Percentiles rank a stretch among this genome's conserved stretches.
Evolutionary conservation across 179 eudicot species (phyloP).

Genomic region (Drosera spatulata): DNA sequence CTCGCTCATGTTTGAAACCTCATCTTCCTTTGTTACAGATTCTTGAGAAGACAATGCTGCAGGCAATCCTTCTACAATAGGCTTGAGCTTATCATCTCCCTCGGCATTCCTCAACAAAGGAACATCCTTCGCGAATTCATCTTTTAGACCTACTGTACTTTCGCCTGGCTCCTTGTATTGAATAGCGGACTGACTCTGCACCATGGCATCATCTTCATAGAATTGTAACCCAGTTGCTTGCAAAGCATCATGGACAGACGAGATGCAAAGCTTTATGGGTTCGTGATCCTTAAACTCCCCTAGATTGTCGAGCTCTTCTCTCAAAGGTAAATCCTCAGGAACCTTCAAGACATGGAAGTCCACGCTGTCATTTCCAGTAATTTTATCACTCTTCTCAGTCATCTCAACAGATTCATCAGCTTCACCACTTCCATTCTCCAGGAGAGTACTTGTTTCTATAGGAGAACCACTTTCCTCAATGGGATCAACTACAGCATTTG

Average conservation of each 20-base stretch:
- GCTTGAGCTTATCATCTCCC: conserved; percentile 6
- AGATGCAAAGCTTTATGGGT: conserved; percentile 1
- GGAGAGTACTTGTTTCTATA: conserved; percentile 3
- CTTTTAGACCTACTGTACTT: conserved; percentile 6
- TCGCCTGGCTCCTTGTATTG: conserved; percentile 7
- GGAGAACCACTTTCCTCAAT: conserved; percentile 6
- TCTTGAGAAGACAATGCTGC: conserved; percentile 6
- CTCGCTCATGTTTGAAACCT: conserved; percentile 1
- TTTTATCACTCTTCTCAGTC: conserved; percentile 9
- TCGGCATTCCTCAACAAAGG: conserved; percentile 6
- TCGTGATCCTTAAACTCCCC: conserved; percentile 16
- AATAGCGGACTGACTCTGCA: conserved; percentile 3
- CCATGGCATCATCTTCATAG: conserved; percentile 2
- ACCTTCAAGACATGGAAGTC: conserved; percentile 7
- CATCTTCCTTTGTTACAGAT: conserved; percentile 9
- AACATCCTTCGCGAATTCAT: conserved; percentile 1
- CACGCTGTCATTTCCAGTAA: background rate
- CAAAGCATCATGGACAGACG: conserved; percentile 11
- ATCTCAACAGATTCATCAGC: conserved; percentile 5
- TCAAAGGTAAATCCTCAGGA: conserved; percentile 17
- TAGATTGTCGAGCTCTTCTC: conserved; percentile 13
- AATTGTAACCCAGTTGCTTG: conserved; percentile 9
- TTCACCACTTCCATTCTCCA: conserved; percentile 8
- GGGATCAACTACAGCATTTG: conserved; percentile 10
- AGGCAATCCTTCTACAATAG: conserved; percentile 6